Conservation (phyloP, 495 filamentous ascomycete species). For the Cladorrhinum samala region DNA sequence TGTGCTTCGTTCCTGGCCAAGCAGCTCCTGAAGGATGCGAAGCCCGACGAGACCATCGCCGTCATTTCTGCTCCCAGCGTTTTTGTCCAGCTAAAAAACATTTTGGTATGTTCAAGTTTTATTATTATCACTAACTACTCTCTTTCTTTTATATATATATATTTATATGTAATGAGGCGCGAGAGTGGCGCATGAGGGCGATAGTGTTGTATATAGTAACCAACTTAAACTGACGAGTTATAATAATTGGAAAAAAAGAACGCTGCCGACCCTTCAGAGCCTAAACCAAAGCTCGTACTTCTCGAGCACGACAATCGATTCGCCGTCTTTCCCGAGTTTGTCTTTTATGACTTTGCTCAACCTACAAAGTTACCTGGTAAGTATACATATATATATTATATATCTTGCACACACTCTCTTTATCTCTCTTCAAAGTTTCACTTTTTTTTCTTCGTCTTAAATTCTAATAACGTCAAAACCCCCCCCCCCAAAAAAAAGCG, state of each 20-base stretch:
- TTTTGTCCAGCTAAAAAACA: constrained; percentile 66
- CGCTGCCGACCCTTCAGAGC: constrained; percentile 22
- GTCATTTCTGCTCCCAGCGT: constrained; percentile 71
- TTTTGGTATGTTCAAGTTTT: constrained; percentile 55
- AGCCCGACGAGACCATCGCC: constrained; percentile 49
- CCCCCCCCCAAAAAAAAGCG: no score
- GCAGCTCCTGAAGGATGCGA: constrained; percentile 54
- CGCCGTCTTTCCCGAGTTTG: constrained; percentile 61
- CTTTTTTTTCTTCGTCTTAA: no score
- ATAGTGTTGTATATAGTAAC: no score
- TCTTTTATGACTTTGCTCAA: constrained; percentile 64
- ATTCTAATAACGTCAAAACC: no score
- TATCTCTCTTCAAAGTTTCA: constrained; percentile 5
- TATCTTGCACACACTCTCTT: no score
- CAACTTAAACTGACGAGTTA: no score
- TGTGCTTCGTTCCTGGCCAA: constrained; percentile 57
- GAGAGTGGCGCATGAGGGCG: no score
- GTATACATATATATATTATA: no score
- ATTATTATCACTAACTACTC: not conserved
- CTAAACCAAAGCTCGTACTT: constrained; percentile 51
- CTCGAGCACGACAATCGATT: constrained; percentile 71
- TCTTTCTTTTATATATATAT: not conserved
- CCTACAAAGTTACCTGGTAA: constrained; percentile 56
- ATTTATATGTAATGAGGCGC: no score
- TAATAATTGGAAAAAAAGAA: constrained; percentile 23